Evolutionary conservation across 495 filamentous ascomycete genomes (phyloP).

Genomic region (Xylaria sp.): DNA sequence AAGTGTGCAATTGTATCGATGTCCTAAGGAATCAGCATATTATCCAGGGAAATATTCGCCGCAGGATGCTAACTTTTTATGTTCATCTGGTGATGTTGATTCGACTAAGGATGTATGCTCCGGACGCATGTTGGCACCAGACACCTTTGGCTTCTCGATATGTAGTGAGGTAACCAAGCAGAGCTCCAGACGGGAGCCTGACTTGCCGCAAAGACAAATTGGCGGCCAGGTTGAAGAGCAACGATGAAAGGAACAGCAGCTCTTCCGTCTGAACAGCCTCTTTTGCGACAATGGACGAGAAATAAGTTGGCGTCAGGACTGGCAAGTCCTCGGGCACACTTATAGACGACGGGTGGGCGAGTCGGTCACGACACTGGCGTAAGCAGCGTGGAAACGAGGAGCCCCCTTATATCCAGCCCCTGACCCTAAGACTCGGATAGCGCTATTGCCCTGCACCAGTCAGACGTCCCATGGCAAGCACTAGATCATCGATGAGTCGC

Average conservation of each 20-base stretch:
- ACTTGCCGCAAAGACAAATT: constrained; percentile 2
- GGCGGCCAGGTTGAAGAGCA: not conserved
- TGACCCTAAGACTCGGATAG: not conserved
- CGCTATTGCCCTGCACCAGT: constrained; percentile 16
- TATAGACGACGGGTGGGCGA: constrained; percentile 4
- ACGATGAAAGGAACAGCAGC: not conserved
- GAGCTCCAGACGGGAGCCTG: not conserved
- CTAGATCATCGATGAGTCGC: constrained; percentile 13
- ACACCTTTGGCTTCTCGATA: constrained; percentile 10
- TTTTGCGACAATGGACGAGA: not conserved
- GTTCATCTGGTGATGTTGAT: constrained; percentile 19
- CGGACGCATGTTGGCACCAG: constrained; percentile 23
- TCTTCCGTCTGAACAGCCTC: not conserved
- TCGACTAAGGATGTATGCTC: constrained; percentile 11
- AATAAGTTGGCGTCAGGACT: not conserved
- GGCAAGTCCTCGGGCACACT: not conserved
- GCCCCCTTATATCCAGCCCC: constrained; percentile 19
- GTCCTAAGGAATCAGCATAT: not conserved
- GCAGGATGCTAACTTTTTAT: not conserved
- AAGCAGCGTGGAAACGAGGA: constrained; percentile 13
- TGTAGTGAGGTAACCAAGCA: constrained; percentile 3
- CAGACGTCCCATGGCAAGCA: constrained; percentile 2
- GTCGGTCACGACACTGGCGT: constrained; percentile 3
- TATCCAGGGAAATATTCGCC: constrained; percentile 8
- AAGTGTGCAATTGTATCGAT: not conserved